Evolutionary conservation across 441 rosid species (phyloP).

Genomic region (Arabidopsis lyrata): DNA sequence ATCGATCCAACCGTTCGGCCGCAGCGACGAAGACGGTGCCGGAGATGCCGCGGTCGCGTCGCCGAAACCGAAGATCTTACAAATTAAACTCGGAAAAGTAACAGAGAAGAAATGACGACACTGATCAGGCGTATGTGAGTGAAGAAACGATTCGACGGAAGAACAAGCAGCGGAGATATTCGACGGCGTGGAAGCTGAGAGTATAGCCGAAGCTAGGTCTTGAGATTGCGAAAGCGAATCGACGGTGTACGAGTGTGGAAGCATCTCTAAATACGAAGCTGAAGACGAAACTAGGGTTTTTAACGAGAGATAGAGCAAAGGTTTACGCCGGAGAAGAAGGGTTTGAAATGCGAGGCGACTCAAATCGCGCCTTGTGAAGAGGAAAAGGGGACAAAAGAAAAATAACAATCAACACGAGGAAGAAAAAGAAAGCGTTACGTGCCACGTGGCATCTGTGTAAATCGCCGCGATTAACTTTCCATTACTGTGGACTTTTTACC

Average conservation of each 20-base stretch:
- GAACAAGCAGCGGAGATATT: conserved; percentile 69
- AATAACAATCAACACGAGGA: conserved; percentile 52
- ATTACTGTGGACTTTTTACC: not conserved
- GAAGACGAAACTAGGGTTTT: conserved; percentile 35
- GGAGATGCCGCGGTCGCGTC: conserved; percentile 55
- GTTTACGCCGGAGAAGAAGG: conserved; percentile 42
- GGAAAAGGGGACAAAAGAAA: conserved; percentile 4
- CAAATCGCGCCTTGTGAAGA: conserved; percentile 72
- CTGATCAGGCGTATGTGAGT: conserved; percentile 73
- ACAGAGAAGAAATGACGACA: conserved; percentile 83
- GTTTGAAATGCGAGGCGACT: conserved; percentile 55
- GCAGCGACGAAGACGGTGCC: conserved; percentile 26
- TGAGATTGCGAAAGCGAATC: conserved; percentile 74
- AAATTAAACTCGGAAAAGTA: conserved; percentile 71
- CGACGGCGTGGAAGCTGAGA: conserved; percentile 64
- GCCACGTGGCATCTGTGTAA: conserved; percentile 35
- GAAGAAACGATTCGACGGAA: conserved; percentile 66
- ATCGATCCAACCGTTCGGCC: conserved; percentile 77
- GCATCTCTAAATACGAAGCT: conserved; percentile 47
- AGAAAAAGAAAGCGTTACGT: conserved; percentile 12
- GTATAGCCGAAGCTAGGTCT: conserved; percentile 67
- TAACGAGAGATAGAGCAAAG: not conserved
- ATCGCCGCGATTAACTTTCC: conserved; percentile 20
- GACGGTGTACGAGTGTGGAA: conserved; percentile 72
- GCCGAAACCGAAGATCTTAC: conserved; percentile 78